Evolutionary conservation across 345 rosid species (phyloP), one percentile per base, ranked within the genome.

Genomic region (Eucalyptus coolabah): DNA sequence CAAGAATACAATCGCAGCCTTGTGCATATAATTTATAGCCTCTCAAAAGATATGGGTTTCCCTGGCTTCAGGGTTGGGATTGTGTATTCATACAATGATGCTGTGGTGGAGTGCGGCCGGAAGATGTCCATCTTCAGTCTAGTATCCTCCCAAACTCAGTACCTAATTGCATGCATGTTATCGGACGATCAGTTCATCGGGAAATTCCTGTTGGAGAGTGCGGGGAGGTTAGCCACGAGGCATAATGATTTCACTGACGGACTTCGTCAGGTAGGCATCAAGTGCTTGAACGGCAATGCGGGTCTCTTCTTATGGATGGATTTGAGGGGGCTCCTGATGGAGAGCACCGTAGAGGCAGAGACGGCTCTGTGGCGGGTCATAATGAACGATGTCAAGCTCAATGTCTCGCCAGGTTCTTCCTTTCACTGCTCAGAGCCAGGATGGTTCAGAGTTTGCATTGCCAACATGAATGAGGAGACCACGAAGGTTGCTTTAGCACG

Each of bases 101-200:
- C 90, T 12, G 98, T 98, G 18, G 98, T 96, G 88, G 91, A 89
- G 7, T 94, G 95, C 30, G 98, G 97, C 0, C 88, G 99, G 28
- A 98, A 95, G 91, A 98, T 98, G 99, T 98, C 99, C 5, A 98
- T 99, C 93, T 98, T 97, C 81, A 98, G 99, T 59, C 90, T 97
- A 12, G 98, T 98, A 9, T 97, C 99, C 1, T 89, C 99, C 2
- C 99, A 98, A 90, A 98, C 99, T 18, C 99, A 97, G 72, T 92
- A 96, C 92, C 32, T 97, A 88, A 94, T 98, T 32, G 96, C 98
- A 6, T 91, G 96, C 12, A 94, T 97, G 98, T 80, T 98, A n/a
- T 95, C 99, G 1, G 99, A 98, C n/a, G 95, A 95, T 67, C 94
- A 89, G 7, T 98, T 97, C 87, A 94, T 97, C 1, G 93, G 93